Conservation (phyloP, 2,329 filamentous ascomycete species). For the Colletotrichum liaoningense region DNA sequence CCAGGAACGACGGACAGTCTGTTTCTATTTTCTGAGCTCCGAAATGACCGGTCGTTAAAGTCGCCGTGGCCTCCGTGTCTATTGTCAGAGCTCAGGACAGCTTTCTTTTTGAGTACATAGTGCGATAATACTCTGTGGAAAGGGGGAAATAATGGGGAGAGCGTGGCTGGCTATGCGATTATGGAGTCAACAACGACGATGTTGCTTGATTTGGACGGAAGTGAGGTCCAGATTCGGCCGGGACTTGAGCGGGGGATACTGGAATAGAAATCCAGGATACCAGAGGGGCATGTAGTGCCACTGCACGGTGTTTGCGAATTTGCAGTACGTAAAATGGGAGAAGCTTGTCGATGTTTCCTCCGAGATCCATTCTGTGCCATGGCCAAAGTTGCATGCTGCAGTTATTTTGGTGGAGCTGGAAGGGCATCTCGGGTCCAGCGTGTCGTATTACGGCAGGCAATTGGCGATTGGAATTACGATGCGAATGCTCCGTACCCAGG, state of each 20-base stretch:
- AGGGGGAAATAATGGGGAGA: constrained; percentile 1
- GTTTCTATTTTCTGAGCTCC: constrained; percentile 12
- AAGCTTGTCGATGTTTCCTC: constrained; percentile 7
- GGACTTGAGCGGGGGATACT: not conserved
- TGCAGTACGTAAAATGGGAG: not conserved
- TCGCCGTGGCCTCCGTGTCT: not conserved
- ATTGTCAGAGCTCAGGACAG: not conserved
- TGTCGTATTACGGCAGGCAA: not conserved
- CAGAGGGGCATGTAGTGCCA: not conserved
- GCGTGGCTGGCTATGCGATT: not conserved
- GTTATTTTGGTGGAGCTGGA: not conserved
- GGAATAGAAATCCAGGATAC: not conserved
- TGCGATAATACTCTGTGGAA: not conserved
- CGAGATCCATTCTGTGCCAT: constrained; percentile 5
- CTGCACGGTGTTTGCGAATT: constrained; percentile 1
- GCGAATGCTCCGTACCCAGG: not conserved
- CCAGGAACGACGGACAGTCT: not conserved
- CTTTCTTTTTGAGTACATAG: not conserved
- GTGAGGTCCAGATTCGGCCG: constrained; percentile 8
- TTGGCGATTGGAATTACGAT: not conserved
- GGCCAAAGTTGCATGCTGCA: not conserved
- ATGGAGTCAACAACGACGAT: constrained; percentile 1
- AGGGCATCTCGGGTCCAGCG: not conserved
- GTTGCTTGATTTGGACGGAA: constrained; percentile 8
- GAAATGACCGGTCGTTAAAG: not conserved